phyloP scores from a whole-genome alignment of 768 basidiomycete species.

The Hypholoma fasciculare region DNA sequence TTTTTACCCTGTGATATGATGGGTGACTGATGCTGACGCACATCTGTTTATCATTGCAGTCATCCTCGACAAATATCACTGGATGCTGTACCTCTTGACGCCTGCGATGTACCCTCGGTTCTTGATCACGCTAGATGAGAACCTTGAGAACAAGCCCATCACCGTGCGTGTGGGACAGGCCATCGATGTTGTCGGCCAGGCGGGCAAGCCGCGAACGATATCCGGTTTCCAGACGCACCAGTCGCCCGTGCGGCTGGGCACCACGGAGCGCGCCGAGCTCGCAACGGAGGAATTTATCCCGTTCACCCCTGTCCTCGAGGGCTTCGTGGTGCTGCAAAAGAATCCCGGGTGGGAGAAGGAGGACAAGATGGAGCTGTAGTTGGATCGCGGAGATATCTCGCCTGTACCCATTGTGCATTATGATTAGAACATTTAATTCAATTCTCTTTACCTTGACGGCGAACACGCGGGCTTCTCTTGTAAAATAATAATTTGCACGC shows the following conservation, averaged over 20 bases:
- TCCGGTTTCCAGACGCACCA: constrained; percentile 99
- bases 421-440: constrained; percentile 6
- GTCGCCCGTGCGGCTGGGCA: constrained; percentile 93
- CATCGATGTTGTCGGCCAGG: constrained; percentile 96
- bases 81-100: constrained; percentile 97
- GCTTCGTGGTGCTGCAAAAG: constrained; percentile 89
- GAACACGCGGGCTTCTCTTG: background rate
- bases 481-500: background rate
- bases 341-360: constrained; percentile 90
- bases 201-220: constrained; percentile 94
- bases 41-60: constrained; percentile 47
- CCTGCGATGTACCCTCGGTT: constrained; percentile 98
- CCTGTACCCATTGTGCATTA: constrained; percentile 4
- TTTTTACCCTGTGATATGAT: background rate
- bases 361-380: constrained; percentile 78
- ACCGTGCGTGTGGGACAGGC: constrained; percentile 98
- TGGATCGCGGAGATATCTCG: background rate
- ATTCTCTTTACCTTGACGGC: background rate
- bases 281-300: constrained; percentile 97
- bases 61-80: constrained; percentile 92
- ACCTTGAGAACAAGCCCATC: constrained; percentile 81
- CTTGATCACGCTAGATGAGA: constrained; percentile 95
- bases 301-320: constrained; percentile 87
- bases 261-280: constrained; percentile 91
- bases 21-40: background rate